Evolutionary conservation across 305 asterid species (phyloP).

Genomic region (Fraxinus velutina): DNA sequence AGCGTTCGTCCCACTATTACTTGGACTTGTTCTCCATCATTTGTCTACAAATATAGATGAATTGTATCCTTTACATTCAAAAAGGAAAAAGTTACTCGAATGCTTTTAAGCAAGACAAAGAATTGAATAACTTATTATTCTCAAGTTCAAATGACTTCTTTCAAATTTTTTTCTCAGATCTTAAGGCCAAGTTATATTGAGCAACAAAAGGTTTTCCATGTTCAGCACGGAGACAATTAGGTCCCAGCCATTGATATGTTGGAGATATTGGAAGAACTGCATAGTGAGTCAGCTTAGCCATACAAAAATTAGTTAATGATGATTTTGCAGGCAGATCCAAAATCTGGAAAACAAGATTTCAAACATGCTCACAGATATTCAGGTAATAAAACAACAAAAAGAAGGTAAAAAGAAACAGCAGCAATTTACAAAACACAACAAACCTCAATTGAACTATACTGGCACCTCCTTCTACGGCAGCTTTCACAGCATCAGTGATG

Average conservation of each 20-base stretch:
- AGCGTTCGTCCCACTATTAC: not conserved
- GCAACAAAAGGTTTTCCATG: not conserved
- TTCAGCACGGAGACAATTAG: not conserved
- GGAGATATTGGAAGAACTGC: not conserved
- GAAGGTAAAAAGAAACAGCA: constrained; percentile 1
- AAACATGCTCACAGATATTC: not conserved
- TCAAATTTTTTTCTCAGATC: not conserved
- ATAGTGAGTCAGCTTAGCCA: not conserved
- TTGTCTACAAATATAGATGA: not conserved
- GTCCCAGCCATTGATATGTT: not conserved
- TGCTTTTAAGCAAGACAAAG: not conserved
- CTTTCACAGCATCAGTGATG: constrained; percentile 73
- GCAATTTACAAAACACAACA: constrained; percentile 11
- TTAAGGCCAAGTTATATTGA: not conserved
- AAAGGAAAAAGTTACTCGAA: not conserved
- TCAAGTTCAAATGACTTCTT: not conserved
- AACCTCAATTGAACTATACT: constrained; percentile 87
- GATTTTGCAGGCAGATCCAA: not conserved
- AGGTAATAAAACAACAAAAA: not conserved
- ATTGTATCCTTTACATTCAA: not conserved
- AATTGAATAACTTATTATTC: not conserved
- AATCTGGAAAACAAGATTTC: not conserved
- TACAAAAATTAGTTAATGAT: not conserved
- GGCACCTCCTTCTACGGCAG: constrained; percentile 89
- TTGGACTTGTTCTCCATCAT: not conserved